A percentile compares a stretch with the other conserved stretches of the same genome.
phyloP scores from a whole-genome alignment of 1,139 yeast genomes.

The Scheffersomyces quercinus region DNA sequence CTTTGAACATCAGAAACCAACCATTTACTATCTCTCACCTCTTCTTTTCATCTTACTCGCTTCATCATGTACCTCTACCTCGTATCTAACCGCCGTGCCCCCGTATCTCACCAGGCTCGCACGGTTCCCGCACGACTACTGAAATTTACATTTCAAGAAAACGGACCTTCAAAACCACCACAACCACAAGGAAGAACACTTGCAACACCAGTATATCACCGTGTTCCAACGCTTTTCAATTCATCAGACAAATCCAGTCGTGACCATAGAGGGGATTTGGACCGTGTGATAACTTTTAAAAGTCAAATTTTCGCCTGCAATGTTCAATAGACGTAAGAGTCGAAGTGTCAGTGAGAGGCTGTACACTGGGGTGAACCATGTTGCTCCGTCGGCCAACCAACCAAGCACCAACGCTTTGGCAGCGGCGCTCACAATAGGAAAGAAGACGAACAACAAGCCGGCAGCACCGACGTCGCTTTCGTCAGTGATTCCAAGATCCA shows the following conservation, averaged over 20 bases:
- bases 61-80: too few relatives aligned
- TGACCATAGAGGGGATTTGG: too few relatives aligned
- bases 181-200: neutral
- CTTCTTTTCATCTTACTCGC: too few relatives aligned
- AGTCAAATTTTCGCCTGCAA: conserved; percentile 6
- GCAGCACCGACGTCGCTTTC: conserved; percentile 13
- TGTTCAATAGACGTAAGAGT: conserved; percentile 39
- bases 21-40: too few relatives aligned
- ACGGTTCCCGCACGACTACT: too few relatives aligned
- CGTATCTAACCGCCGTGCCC: too few relatives aligned
- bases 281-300: too few relatives aligned
- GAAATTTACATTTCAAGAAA: too few relatives aligned
- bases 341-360: conserved; percentile 33
- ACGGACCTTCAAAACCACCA: neutral
- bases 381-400: conserved; percentile 32
- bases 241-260: too few relatives aligned
- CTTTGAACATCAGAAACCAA: too few relatives aligned
- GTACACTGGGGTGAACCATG: conserved; percentile 48
- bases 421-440: conserved; percentile 49
- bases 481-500: conserved; percentile 14
- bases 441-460: conserved; percentile 20
- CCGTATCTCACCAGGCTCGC: too few relatives aligned
- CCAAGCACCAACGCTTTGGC: conserved; percentile 47
- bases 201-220: neutral
- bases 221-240: too few relatives aligned